Conservation (phyloP, 495 filamentous ascomycete species). For the Lineolata rhizophorae region DNA sequence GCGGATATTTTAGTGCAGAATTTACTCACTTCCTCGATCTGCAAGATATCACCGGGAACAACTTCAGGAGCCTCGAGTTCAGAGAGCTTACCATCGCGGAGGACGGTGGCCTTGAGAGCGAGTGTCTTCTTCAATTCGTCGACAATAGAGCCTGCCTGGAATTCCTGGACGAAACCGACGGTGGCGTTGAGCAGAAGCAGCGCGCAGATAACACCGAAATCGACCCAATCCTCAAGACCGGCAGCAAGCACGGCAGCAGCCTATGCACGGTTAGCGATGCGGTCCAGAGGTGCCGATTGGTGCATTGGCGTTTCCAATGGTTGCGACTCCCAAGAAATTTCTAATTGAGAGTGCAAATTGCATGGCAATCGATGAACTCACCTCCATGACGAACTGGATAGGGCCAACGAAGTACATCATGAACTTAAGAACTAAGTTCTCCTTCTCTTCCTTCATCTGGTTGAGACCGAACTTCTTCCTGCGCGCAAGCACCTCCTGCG, state of each 20-base stretch:
- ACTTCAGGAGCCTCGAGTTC: constrained; percentile 61
- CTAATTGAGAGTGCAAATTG: too few relatives aligned
- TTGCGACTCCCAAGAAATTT: background rate
- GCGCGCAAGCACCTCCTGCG: constrained; percentile 40
- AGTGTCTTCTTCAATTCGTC: constrained; percentile 82
- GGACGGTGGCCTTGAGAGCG: constrained; percentile 62
- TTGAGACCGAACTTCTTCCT: constrained; percentile 71
- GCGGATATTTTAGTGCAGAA: background rate
- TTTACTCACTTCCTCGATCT: constrained; percentile 48
- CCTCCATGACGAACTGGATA: constrained; percentile 90
- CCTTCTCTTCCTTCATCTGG: constrained; percentile 75
- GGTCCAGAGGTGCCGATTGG: too few relatives aligned
- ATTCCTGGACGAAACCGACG: constrained; percentile 79
- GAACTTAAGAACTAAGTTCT: constrained; percentile 68
- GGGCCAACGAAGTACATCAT: constrained; percentile 69
- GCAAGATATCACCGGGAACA: constrained; percentile 76
- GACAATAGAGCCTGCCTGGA: constrained; percentile 75
- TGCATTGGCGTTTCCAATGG: background rate
- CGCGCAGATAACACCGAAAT: constrained; percentile 60
- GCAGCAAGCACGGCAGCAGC: constrained; percentile 54
- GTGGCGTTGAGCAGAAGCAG: constrained; percentile 57
- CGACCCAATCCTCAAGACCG: constrained; percentile 62
- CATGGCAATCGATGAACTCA: too few relatives aligned
- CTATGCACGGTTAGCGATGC: constrained; percentile 21
- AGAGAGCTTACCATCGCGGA: constrained; percentile 48